Conservation (phyloP, 2,329 filamentous ascomycete genomes). For the Aureobasidium pullulans region DNA sequence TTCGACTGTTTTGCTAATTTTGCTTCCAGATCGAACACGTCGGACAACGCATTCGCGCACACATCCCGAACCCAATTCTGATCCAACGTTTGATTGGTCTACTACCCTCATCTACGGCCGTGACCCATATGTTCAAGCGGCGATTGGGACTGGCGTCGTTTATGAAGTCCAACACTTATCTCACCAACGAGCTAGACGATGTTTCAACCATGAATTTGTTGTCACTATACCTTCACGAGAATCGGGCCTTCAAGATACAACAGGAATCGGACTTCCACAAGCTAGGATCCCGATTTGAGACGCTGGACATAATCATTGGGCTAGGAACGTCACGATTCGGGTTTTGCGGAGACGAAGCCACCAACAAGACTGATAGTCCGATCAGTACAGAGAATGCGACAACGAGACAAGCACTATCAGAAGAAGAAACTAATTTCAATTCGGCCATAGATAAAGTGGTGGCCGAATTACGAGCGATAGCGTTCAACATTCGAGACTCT, state of each 20-base stretch:
- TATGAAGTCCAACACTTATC: constrained; percentile 31
- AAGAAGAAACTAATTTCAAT: constrained; percentile 55
- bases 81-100: constrained; percentile 52
- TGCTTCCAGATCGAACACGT: constrained; percentile 8
- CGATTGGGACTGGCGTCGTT: constrained; percentile 60
- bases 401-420: not conserved
- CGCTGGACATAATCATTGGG: constrained; percentile 71
- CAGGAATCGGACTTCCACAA: constrained; percentile 59
- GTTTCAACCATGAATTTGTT: not conserved
- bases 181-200: not conserved
- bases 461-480: constrained; percentile 48
- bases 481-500: constrained; percentile 61
- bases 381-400: not conserved
- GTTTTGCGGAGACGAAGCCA: constrained; percentile 16
- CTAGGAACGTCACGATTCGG: constrained; percentile 42
- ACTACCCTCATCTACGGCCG: constrained; percentile 47
- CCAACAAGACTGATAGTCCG: not conserved
- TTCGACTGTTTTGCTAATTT: constrained; percentile 17
- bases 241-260: constrained; percentile 42
- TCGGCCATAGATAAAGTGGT: constrained; percentile 60
- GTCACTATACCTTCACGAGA: constrained; percentile 16
- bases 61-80: constrained; percentile 42
- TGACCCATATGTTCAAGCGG: constrained; percentile 55
- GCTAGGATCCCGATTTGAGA: constrained; percentile 56
- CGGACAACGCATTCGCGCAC: constrained; percentile 16